phyloP scores from a whole-genome alignment of 805 yeast genomes.

The Wickerhamia fluorescens region DNA sequence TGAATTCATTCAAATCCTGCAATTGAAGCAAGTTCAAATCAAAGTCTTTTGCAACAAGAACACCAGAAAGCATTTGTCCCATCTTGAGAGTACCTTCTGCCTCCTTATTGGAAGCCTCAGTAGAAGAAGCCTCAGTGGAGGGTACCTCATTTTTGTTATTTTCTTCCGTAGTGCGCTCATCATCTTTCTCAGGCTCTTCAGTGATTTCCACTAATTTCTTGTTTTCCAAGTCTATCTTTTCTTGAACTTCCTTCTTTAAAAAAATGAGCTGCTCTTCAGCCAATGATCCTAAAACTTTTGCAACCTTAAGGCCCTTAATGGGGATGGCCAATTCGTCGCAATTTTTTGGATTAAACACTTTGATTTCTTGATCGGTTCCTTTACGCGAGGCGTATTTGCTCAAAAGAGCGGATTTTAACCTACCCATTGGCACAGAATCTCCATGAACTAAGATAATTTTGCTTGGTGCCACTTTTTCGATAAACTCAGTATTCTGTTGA shows the following conservation, averaged over 20 bases:
- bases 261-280: slow-evolving; percentile 37
- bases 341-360: slow-evolving; percentile 86
- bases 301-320: slow-evolving; percentile 78
- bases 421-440: slow-evolving; percentile 97
- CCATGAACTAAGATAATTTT: slow-evolving; percentile 93
- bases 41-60: slow-evolving; percentile 85
- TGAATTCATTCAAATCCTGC: slow-evolving; percentile 81
- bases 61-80: slow-evolving; percentile 57
- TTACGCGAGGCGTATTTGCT: slow-evolving; percentile 77
- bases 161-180: slow-evolving; percentile 7
- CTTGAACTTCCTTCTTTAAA: slow-evolving; percentile 48
- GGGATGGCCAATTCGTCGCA: slow-evolving; percentile 72
- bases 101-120: slow-evolving; percentile 2
- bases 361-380: slow-evolving; percentile 84
- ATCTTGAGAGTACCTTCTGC: slow-evolving; percentile 4
- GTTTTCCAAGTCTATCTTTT: slow-evolving; percentile 39
- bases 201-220: slow-evolving; percentile 28
- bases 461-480: slow-evolving; percentile 78
- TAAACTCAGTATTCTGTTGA: slow-evolving; percentile 86
- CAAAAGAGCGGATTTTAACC: slow-evolving; percentile 84
- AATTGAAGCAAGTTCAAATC: slow-evolving; percentile 77
- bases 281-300: slow-evolving; percentile 56
- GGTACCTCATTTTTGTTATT: slow-evolving; percentile 4
- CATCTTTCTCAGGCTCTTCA: slow-evolving; percentile 9
- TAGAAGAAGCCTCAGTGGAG: too few species aligned